Conservation (phyloP, 2,329 filamentous ascomycete species). For the Sarocladium brachiariae region DNA sequence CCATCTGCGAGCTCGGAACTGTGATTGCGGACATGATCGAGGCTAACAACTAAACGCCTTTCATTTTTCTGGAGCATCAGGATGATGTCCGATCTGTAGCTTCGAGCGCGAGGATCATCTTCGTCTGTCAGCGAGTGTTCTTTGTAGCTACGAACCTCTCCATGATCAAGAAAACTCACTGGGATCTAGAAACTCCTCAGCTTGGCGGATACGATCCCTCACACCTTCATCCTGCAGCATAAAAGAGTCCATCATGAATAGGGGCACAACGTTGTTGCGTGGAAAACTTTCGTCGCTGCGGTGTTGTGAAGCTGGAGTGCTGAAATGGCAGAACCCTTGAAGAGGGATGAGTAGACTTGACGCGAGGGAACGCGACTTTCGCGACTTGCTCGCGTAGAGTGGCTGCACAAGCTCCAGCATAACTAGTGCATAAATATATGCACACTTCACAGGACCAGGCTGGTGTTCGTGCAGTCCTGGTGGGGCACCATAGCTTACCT, state of each 20-base stretch:
- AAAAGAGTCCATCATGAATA: conserved; percentile 57
- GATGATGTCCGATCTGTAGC: conserved; percentile 86
- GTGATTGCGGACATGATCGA: conserved; percentile 88
- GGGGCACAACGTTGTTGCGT: conserved; percentile 1
- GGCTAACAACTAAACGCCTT: conserved; percentile 61
- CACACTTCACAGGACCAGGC: not conserved
- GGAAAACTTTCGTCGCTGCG: conserved; percentile 5
- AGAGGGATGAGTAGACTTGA: not conserved
- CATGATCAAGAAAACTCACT: conserved; percentile 46
- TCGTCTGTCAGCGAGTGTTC: not conserved
- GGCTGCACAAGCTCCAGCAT: not conserved
- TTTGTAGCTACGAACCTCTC: not conserved
- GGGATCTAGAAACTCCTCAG: conserved; percentile 91
- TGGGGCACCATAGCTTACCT: not conserved
- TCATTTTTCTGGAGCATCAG: conserved; percentile 64
- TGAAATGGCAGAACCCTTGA: not conserved
- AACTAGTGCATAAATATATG: not conserved
- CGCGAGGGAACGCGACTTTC: not conserved
- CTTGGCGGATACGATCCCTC: conserved; percentile 75
- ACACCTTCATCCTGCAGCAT: conserved; percentile 80
- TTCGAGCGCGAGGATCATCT: conserved; percentile 52
- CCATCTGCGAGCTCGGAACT: conserved; percentile 72
- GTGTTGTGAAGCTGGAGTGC: no score
- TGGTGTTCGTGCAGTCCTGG: not conserved
- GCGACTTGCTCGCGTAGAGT: conserved; percentile 9